Percentiles rank a stretch among this genome's conserved stretches.
Evolutionary conservation across 2,329 filamentous ascomycete genomes (phyloP).

Genomic region (Graphiopsis chlorocephala): DNA sequence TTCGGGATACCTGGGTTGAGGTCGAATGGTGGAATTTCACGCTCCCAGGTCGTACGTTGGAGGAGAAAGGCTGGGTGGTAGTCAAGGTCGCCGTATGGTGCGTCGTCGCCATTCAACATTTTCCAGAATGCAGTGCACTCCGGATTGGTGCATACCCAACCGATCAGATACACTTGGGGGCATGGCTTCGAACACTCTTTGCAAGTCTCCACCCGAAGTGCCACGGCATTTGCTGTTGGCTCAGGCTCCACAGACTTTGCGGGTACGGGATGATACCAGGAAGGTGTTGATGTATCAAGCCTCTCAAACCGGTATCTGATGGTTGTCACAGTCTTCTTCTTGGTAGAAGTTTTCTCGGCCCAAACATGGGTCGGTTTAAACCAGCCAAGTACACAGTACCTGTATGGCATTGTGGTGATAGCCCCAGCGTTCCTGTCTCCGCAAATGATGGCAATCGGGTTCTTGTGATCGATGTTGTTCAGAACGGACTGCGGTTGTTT

Average conservation of each 20-base stretch:
- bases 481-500: constrained; percentile 41
- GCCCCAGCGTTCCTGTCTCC: constrained; percentile 53
- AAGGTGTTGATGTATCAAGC: constrained; percentile 56
- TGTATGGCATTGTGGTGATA: constrained; percentile 51
- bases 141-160: constrained; percentile 59
- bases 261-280: constrained; percentile 31
- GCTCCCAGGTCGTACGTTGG: constrained; percentile 47
- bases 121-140: constrained; percentile 57
- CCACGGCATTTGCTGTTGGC: neutral
- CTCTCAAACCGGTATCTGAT: constrained; percentile 67
- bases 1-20: constrained; percentile 42
- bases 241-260: neutral
- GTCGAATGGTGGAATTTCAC: constrained; percentile 38
- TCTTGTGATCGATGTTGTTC: constrained; percentile 46
- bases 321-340: constrained; percentile 31
- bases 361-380: constrained; percentile 69
- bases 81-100: constrained; percentile 34
- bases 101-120: constrained; percentile 34
- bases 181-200: constrained; percentile 32
- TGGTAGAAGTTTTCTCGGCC: constrained; percentile 52
- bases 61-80: constrained; percentile 60
- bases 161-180: constrained; percentile 42
- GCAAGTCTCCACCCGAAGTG: constrained; percentile 35
- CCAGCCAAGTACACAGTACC: constrained; percentile 65
- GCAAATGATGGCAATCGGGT: constrained; percentile 52